Conservation (phyloP, 1,284 basidiomycete species). For the Ceratobasidium sp. region DNA sequence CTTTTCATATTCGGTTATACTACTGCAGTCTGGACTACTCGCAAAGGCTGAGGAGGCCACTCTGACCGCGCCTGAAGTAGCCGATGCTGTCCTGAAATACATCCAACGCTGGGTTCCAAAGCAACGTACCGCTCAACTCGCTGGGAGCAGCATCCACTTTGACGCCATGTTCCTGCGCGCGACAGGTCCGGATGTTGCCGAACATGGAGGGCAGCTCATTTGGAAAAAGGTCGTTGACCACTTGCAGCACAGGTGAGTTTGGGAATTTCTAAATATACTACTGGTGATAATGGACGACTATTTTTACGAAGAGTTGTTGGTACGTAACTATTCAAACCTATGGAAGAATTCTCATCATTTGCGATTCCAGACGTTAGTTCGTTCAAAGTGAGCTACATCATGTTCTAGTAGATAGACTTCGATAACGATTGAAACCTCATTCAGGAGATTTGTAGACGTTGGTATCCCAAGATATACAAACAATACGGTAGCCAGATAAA, state of each 20-base stretch:
- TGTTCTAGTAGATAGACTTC: neutral
- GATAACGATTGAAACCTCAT: neutral
- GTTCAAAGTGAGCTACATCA: neutral
- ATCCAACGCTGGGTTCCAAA: slow-evolving; percentile 81
- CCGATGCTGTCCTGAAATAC: slow-evolving; percentile 72
- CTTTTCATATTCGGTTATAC: neutral
- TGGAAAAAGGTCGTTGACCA: slow-evolving; percentile 29
- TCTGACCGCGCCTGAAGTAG: slow-evolving; percentile 69
- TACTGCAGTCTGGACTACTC: slow-evolving; percentile 76
- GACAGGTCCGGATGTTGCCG: slow-evolving; percentile 77
- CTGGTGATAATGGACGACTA: neutral
- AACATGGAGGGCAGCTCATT: slow-evolving; percentile 53
- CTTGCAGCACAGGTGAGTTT: slow-evolving; percentile 34
- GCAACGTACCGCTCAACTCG: slow-evolving; percentile 73
- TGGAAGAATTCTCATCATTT: neutral
- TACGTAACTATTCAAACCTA: neutral
- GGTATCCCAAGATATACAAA: slow-evolving; percentile 22
- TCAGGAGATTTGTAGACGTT: slow-evolving; percentile 30
- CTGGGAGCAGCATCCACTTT: slow-evolving; percentile 85
- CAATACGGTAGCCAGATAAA: neutral
- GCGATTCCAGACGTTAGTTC: slow-evolving; percentile 33
- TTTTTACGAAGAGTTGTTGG: slow-evolving; percentile 24
- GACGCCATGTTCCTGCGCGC: slow-evolving; percentile 79
- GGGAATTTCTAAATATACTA: neutral
- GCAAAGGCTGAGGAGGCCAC: slow-evolving; percentile 75